These are phyloP conservation scores for Abortiporus biennis DNA, from an alignment of 1,284 basidiomycete species.

Conservation along the genomic window DNA sequence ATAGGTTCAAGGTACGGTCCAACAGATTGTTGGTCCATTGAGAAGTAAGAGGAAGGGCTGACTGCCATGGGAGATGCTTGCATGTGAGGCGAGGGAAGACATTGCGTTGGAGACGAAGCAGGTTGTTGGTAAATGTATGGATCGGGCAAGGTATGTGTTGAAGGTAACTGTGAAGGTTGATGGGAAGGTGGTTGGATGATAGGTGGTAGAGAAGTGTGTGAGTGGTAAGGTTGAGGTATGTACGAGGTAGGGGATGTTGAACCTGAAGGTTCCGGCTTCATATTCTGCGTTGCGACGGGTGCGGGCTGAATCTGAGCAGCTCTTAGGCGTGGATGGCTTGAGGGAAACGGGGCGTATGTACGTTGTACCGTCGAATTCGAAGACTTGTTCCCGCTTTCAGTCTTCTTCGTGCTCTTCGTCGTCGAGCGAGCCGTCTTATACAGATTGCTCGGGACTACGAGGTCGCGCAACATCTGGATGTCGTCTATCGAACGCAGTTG, in stretches of 20 bases:
- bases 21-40: neutral
- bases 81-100: neutral
- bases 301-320: slow-evolving; percentile 21
- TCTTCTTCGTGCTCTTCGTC: slow-evolving; percentile 15
- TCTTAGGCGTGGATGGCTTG: slow-evolving; percentile 25
- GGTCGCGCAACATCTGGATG: slow-evolving; percentile 24
- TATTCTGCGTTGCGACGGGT: slow-evolving; percentile 12
- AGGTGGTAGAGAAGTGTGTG: slow-evolving; percentile 2
- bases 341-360: slow-evolving; percentile 53
- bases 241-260: slow-evolving; percentile 8
- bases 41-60: too few relatives aligned
- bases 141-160: neutral
- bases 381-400: slow-evolving; percentile 11
- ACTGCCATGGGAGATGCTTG: neutral
- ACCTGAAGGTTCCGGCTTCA: neutral
- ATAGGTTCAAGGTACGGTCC: neutral
- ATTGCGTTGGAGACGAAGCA: neutral
- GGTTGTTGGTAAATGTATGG: too few relatives aligned
- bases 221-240: neutral
- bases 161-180: neutral
- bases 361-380: slow-evolving; percentile 25
- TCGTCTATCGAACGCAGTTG: slow-evolving; percentile 29
- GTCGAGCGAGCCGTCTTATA: slow-evolving; percentile 42
- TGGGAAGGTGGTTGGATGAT: neutral
- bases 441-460: slow-evolving; percentile 30